Conservation (phyloP, 768 basidiomycete genomes). For the Pleurotus ostreatus region DNA sequence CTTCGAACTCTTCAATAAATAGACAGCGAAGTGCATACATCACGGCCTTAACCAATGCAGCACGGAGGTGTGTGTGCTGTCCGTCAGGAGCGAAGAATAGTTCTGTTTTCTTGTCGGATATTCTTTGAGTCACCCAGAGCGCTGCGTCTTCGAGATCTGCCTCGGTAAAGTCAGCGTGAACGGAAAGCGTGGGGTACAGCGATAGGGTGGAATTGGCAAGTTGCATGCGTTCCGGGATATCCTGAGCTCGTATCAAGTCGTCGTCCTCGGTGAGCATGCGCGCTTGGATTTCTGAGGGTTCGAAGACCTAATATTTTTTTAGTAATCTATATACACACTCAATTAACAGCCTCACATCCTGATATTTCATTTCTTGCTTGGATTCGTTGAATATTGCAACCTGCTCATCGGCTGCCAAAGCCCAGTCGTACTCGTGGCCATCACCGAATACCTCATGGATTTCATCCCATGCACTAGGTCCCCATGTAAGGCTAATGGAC, state of each 20-base stretch:
- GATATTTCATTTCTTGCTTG: slow-evolving; percentile 77
- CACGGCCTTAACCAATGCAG: slow-evolving; percentile 74
- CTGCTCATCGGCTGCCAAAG: slow-evolving; percentile 80
- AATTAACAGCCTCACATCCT: slow-evolving; percentile 54
- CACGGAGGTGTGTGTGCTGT: slow-evolving; percentile 52
- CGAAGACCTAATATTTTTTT: slow-evolving; percentile 71
- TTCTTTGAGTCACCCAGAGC: slow-evolving; percentile 80
- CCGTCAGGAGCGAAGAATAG: slow-evolving; percentile 72
- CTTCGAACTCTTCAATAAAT: slow-evolving; percentile 87
- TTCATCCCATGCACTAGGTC: slow-evolving; percentile 84
- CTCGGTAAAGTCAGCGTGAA: slow-evolving; percentile 61
- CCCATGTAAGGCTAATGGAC: slow-evolving; percentile 11
- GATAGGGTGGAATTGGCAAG: slow-evolving; percentile 84
- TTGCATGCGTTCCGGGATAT: slow-evolving; percentile 96
- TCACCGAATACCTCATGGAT: slow-evolving; percentile 96
- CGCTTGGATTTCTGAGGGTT: slow-evolving; percentile 92
- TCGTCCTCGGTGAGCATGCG: slow-evolving; percentile 91
- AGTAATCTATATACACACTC: slow-evolving; percentile 10
- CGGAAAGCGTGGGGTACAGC: slow-evolving; percentile 51
- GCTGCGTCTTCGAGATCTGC: slow-evolving; percentile 79
- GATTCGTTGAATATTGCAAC: slow-evolving; percentile 38
- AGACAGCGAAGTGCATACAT: slow-evolving; percentile 74
- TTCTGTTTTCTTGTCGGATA: slow-evolving; percentile 66
- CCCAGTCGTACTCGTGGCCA: slow-evolving; percentile 96
- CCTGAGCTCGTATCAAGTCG: slow-evolving; percentile 83